Conservation (phyloP, 129 eudicot genomes). For the Scalesia atractyloides region DNA sequence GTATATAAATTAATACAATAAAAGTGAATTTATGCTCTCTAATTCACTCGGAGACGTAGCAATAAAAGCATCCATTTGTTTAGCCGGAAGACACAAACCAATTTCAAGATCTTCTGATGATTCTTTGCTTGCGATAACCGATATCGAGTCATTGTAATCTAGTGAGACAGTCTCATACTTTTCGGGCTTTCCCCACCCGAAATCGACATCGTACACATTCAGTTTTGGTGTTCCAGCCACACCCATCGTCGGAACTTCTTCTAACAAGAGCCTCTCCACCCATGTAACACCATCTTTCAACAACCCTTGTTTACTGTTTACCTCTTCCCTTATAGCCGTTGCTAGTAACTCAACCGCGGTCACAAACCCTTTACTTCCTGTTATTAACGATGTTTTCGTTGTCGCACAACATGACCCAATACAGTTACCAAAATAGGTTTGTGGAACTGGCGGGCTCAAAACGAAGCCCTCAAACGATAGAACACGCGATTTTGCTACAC, state of each 20-base stretch:
- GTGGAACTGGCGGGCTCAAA: too few species aligned
- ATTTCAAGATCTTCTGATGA: too few species aligned
- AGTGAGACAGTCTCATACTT: too few species aligned
- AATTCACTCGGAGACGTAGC: constrained; percentile 18
- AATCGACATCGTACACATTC: too few species aligned
- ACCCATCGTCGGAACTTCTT: neutral
- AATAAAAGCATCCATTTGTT: neutral
- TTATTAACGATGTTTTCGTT: neutral
- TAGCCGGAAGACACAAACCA: too few species aligned
- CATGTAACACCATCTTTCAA: constrained; percentile 11
- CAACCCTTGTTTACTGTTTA: constrained; percentile 19
- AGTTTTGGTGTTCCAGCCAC: too few species aligned
- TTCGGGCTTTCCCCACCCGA: too few species aligned
- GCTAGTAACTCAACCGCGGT: constrained; percentile 20
- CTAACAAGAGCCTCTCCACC: constrained; percentile 2
- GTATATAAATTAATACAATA: neutral
- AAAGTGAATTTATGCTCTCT: constrained; percentile 1
- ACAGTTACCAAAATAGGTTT: too few species aligned
- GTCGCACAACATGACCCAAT: too few species aligned
- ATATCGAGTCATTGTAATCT: too few species aligned
- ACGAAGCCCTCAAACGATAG: too few species aligned
- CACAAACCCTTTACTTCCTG: constrained; percentile 31
- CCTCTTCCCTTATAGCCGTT: constrained; percentile 1
- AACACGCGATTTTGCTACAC: constrained; percentile 35
- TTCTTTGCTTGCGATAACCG: too few species aligned